phyloP scores from a whole-genome alignment of 2,329 filamentous ascomycete species.

The Pseudocercospora pini-densiflorae region DNA sequence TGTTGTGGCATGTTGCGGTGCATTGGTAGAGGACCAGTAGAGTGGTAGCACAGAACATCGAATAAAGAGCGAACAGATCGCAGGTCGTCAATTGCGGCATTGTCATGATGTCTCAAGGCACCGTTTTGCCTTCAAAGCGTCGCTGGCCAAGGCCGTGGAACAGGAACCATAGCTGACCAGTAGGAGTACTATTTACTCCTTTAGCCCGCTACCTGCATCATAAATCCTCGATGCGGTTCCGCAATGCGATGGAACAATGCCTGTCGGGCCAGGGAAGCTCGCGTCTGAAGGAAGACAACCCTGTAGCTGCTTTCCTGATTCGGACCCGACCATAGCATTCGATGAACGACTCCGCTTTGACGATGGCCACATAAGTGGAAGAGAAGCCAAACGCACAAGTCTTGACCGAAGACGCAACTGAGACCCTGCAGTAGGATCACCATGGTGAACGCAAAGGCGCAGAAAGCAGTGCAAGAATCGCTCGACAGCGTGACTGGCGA shows the following conservation, averaged over 20 bases:
- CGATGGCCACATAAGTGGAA: background rate
- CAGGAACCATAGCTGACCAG: background rate
- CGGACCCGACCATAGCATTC: conserved; percentile 16
- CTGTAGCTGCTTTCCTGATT: conserved; percentile 12
- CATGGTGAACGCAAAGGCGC: conserved; percentile 36
- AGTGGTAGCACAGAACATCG: too few relatives aligned
- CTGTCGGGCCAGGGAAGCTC: background rate
- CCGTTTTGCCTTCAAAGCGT: too few relatives aligned
- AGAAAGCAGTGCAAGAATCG: conserved; percentile 43
- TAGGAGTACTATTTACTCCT: background rate
- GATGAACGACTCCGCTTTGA: conserved; percentile 16
- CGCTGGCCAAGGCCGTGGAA: background rate
- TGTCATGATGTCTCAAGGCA: too few relatives aligned
- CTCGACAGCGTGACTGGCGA: conserved; percentile 41
- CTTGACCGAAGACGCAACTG: background rate
- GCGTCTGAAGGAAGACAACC: background rate
- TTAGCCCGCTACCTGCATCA: background rate
- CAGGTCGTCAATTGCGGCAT: too few relatives aligned
- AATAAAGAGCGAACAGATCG: too few relatives aligned
- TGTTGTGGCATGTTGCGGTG: too few relatives aligned
- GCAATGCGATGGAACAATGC: background rate
- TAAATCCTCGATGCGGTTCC: background rate
- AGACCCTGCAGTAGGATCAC: background rate
- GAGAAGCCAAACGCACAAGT: background rate
- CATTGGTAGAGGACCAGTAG: too few relatives aligned